These are phyloP conservation scores for Syncephalastrum racemosum DNA, from an alignment of 371 early-diverging fungal genomes.

Conservation along the genomic window DNA sequence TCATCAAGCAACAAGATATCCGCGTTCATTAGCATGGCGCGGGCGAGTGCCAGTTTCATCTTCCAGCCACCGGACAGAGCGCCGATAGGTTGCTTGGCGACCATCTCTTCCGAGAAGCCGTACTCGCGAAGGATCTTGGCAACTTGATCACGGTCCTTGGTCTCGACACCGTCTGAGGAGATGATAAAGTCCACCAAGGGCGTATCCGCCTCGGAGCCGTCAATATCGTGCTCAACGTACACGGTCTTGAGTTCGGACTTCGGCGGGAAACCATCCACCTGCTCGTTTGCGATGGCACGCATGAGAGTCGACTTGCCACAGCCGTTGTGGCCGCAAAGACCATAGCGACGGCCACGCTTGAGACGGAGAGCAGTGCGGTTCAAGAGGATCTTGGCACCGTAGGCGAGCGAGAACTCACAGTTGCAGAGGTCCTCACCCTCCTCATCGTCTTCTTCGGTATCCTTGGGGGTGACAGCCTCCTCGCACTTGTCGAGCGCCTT, in stretches of 20 bases:
- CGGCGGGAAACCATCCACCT: slow-evolving; percentile 80
- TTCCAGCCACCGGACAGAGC: slow-evolving; percentile 89
- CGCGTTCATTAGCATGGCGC: slow-evolving; percentile 83
- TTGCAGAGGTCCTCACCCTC: slow-evolving; percentile 79
- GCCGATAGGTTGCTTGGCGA: slow-evolving; percentile 61
- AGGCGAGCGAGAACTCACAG: slow-evolving; percentile 79
- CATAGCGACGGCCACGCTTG: slow-evolving; percentile 80
- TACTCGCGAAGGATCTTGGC: slow-evolving; percentile 60
- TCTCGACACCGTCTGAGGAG: slow-evolving; percentile 54
- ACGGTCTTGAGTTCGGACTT: slow-evolving; percentile 67
- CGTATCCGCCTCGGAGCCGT: slow-evolving; percentile 71
- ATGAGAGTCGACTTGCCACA: slow-evolving; percentile 89
- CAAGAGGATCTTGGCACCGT: slow-evolving; percentile 81
- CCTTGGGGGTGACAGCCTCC: slow-evolving; percentile 41
- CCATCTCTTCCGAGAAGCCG: slow-evolving; percentile 71
- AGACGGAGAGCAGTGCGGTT: slow-evolving; percentile 75
- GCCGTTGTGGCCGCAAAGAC: slow-evolving; percentile 85
- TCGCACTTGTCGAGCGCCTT: slow-evolving; percentile 42
- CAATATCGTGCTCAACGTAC: slow-evolving; percentile 77
- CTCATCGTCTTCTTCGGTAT: slow-evolving; percentile 57
- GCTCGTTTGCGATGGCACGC: slow-evolving; percentile 76
- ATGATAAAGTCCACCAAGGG: slow-evolving; percentile 69
- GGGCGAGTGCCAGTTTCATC: slow-evolving; percentile 85
- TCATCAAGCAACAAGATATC: slow-evolving; percentile 89
- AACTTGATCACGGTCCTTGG: slow-evolving; percentile 51